Conservation (phyloP, 441 rosid genomes). For the Populus tomentosa region DNA sequence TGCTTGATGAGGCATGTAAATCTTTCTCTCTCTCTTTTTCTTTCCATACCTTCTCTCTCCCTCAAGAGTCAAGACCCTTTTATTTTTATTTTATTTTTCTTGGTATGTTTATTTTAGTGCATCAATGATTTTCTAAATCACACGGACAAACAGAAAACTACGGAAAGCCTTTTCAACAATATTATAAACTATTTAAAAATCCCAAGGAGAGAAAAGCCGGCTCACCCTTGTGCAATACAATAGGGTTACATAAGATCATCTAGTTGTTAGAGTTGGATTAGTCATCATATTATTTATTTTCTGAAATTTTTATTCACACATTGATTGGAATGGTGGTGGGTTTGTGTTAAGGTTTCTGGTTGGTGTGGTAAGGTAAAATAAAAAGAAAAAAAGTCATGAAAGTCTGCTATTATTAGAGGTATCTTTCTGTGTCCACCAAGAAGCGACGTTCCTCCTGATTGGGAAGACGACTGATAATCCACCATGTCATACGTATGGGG, state of each 20-base stretch:
- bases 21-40: slow-evolving; percentile 6
- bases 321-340: slow-evolving; percentile 21
- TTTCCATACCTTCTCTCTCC: neutral
- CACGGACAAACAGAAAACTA: slow-evolving; percentile 19
- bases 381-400: neutral
- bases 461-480: slow-evolving; percentile 41
- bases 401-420: slow-evolving; percentile 1
- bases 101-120: neutral
- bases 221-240: slow-evolving; percentile 31
- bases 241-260: slow-evolving; percentile 42
- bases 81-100: neutral
- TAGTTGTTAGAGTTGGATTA: slow-evolving; percentile 39
- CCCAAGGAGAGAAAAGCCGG: slow-evolving; percentile 43
- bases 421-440: slow-evolving; percentile 7
- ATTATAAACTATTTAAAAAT: slow-evolving; percentile 16
- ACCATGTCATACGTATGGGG: slow-evolving; percentile 28
- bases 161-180: slow-evolving; percentile 4
- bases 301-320: neutral
- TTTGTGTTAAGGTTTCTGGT: slow-evolving; percentile 13
- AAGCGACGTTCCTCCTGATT: slow-evolving; percentile 42
- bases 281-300: slow-evolving; percentile 13
- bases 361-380: slow-evolving; percentile 12
- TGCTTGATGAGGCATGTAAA: slow-evolving; percentile 97
- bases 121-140: slow-evolving; percentile 12
- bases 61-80: slow-evolving; percentile 24